Evolutionary conservation across 2,329 filamentous ascomycete species (phyloP), one percentile per base, ranked within the genome.

Genomic region (Fusarium liriodendri): DNA sequence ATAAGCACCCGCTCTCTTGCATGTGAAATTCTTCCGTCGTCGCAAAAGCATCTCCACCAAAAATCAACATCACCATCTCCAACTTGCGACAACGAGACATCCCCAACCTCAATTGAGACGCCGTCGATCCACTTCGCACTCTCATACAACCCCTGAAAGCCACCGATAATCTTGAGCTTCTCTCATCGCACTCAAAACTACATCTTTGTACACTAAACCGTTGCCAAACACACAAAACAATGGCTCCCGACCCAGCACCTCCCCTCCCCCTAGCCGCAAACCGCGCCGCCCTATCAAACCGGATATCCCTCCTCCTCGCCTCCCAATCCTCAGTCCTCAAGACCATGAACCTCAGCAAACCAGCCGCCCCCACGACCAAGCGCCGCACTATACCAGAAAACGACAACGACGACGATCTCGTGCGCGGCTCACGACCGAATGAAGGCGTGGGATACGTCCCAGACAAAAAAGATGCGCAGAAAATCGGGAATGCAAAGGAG

Each of bases 371-470:
- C 40, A 57, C 33, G 11, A 37, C 62, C 6, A 55, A 59, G 27
- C 75, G 58, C 7, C 69, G 32, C 29, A 35, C 37, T 3, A 16
- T 61, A 6, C 62, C 71, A 27, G 42, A 72, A 27, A 73, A 79
- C 62, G 74, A 75, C 62, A 74, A 75, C 58, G 78, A 79, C 20
- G 76, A 80, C 27, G 79, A 81, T 62, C 59, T 80, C 33, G 70
- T 74, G 10, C 71, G 71, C 5, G 69, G 61, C 13, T 35, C 72
- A 32, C 72, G 74, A 40, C 79, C 79, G 40, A 85, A 85, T 75
- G 80, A 82, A 27, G 86, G 85, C 38, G 73, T 87, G 11, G 86
- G 85, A 10, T 86, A 83, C 76, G 76, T 80, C 11, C 74, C 82
- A 4, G 72, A 80, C 8, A 64, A 62, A 8, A 78, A 76, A 18